Base-by-base conservation (phyloP, 352 stramenopile genomes). In the Globisporangium iwayamae region DNA sequence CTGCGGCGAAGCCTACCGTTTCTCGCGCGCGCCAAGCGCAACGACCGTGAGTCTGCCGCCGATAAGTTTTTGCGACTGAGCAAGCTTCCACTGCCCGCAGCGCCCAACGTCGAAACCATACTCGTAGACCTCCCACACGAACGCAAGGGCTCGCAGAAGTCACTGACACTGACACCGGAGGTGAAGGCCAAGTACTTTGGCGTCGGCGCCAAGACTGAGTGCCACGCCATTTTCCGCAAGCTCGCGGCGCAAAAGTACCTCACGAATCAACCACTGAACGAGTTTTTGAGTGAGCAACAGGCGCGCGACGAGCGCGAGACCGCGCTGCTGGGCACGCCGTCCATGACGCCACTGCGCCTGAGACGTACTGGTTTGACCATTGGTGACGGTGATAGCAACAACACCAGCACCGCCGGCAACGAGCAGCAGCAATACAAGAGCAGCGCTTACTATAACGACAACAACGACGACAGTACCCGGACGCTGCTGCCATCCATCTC, bases 111-210 rank as follows among this genome's bases (percentile, higher is more conserved):
- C 9, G 78, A 86, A 22, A 38, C 74, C 3, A 58, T 79, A 25
- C 25, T 78, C 9, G 34, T 81, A 38, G 74, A 81, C 16, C 20
- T 71, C 32, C 69, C 74, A 0, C 67, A 74, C 51, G 56, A 34
- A 34, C 66, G 52, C 25, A 52, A 41, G 38, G 65, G 32, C 48
- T 85, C 65, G 57, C 78, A 61, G 63, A 76, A 56, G 57, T 62
- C 60, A 10, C 63, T 84, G 34, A 63, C 65, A 7, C 66, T 90
- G 45, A 87, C 77, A 2, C 61, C 71, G 18, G 79, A 91, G 62
- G 72, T 66, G 39, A 89, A 89, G 25, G 76, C 74, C 38, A 87
- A 86, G 69, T 91, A 91, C 64, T 91, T 91, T 65, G 79, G 81
- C 16, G 60, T 65, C 4, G 63, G 48, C 1, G 79, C 81, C 2